Conservation (phyloP, 257 asterid species). For the Ajuga chamaepitys region DNA sequence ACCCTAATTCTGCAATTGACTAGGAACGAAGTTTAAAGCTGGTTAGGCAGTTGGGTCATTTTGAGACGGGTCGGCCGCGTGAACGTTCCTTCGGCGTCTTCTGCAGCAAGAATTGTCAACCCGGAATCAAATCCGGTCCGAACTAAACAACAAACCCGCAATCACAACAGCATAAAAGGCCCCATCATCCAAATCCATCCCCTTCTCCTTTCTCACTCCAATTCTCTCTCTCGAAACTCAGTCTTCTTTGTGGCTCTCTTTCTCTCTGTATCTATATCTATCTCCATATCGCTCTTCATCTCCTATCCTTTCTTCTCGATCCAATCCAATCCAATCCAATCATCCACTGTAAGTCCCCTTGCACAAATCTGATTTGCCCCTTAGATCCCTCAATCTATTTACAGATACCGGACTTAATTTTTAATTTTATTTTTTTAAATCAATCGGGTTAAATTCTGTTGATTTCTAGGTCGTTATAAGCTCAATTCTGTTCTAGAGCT, state of each 20-base stretch:
- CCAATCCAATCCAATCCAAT: conserved; percentile 45
- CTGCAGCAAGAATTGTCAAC: background rate
- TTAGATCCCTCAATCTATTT: conserved; percentile 27
- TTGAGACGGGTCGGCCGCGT: background rate
- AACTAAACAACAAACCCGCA: background rate
- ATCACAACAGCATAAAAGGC: conserved; percentile 16
- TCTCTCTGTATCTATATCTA: conserved; percentile 28
- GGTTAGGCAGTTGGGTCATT: too few species aligned
- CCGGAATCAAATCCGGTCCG: conserved; percentile 2
- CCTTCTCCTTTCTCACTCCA: conserved; percentile 17
- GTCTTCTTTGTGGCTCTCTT: conserved; percentile 30
- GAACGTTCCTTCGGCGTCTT: background rate
- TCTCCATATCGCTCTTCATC: conserved; percentile 28
- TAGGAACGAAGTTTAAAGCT: too few species aligned
- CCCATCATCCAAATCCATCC: conserved; percentile 27
- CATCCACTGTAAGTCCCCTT: conserved; percentile 43
- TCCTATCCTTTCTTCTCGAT: conserved; percentile 30
- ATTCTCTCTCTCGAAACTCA: conserved; percentile 23
- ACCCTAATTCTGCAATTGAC: too few species aligned
- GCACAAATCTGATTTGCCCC: conserved; percentile 1
- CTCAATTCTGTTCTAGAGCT: conserved; percentile 11
- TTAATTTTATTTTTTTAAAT: too few species aligned
- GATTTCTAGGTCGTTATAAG: conserved; percentile 11
- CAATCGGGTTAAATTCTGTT: conserved; percentile 12
- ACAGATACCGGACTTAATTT: conserved; percentile 5